Percentiles rank a stretch among this genome's conserved stretches.
Conservation (phyloP, 495 filamentous ascomycete species). For the Hypoxylon perforatum region DNA sequence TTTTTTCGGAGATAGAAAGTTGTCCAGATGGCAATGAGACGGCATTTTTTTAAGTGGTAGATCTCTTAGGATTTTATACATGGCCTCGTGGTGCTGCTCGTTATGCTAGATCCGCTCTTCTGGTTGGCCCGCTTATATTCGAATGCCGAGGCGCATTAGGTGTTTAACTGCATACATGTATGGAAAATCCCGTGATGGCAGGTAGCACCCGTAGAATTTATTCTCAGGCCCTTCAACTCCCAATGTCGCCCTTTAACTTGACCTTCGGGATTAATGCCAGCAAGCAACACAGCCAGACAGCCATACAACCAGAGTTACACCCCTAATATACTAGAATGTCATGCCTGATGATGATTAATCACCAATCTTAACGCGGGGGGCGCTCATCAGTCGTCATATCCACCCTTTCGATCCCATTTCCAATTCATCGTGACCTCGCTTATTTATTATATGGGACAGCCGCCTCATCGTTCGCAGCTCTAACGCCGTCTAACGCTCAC, state of each 20-base stretch:
- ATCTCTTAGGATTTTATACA: constrained; percentile 21
- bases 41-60: constrained; percentile 8
- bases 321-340: too few relatives aligned
- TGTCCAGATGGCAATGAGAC: constrained; percentile 18
- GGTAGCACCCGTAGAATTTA: too few relatives aligned
- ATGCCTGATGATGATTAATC: too few relatives aligned
- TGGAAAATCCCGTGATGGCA: too few relatives aligned
- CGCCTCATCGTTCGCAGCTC: constrained; percentile 17
- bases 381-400: constrained; percentile 1
- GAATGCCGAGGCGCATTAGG: constrained; percentile 7
- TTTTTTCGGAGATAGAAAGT: constrained; percentile 25
- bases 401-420: constrained; percentile 1
- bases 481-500: not conserved
- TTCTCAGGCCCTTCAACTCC: too few relatives aligned
- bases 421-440: constrained; percentile 12
- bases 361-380: too few relatives aligned
- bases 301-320: too few relatives aligned
- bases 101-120: constrained; percentile 20
- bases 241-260: too few relatives aligned
- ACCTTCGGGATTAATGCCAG: too few relatives aligned
- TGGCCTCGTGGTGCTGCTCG: constrained; percentile 7
- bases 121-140: constrained; percentile 21
- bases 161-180: constrained; percentile 4
- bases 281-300: too few relatives aligned
- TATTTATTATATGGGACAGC: constrained; percentile 21